Percentiles rank a stretch among this genome's conserved stretches.
phyloP scores from a whole-genome alignment of 225 moss, liverwort and hornwort genomes.

The Bryoerythrophyllum caledonicum region DNA sequence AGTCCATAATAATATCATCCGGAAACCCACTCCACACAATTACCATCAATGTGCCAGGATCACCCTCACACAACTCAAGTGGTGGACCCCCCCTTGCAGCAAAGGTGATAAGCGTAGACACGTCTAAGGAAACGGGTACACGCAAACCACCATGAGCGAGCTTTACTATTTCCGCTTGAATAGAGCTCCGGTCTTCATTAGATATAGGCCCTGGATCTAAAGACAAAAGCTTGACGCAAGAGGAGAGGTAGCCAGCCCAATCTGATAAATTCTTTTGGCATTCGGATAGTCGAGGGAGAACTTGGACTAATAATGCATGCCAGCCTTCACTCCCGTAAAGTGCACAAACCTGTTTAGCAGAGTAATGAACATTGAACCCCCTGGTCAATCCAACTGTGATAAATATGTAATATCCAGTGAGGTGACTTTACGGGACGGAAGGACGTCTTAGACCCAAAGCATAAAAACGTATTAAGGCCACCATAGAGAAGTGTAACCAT shows the following conservation, averaged over 20 bases:
- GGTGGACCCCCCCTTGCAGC: constrained; percentile 90
- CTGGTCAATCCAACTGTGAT: constrained; percentile 15
- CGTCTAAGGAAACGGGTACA: constrained; percentile 86
- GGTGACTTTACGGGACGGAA: not conserved
- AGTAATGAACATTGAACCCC: constrained; percentile 19
- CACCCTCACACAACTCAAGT: constrained; percentile 88
- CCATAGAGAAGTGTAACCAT: constrained; percentile 6
- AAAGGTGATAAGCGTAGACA: constrained; percentile 90
- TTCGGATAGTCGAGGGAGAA: constrained; percentile 90
- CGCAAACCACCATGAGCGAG: constrained; percentile 86
- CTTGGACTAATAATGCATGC: constrained; percentile 87
- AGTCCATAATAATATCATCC: constrained; percentile 75
- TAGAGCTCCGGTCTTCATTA: constrained; percentile 55
- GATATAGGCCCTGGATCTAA: constrained; percentile 68
- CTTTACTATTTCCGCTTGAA: constrained; percentile 85
- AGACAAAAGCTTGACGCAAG: constrained; percentile 87
- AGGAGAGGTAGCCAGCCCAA: constrained; percentile 89
- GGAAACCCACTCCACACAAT: constrained; percentile 96
- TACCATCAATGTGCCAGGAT: constrained; percentile 90
- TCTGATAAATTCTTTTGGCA: constrained; percentile 91
- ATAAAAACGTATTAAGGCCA: not conserved
- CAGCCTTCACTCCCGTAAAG: constrained; percentile 95
- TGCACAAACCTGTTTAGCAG: constrained; percentile 76
- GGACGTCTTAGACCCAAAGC: not conserved
- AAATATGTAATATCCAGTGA: not conserved